Conservation (phyloP, 768 basidiomycete genomes). For the Auriscalpium vulgare region DNA sequence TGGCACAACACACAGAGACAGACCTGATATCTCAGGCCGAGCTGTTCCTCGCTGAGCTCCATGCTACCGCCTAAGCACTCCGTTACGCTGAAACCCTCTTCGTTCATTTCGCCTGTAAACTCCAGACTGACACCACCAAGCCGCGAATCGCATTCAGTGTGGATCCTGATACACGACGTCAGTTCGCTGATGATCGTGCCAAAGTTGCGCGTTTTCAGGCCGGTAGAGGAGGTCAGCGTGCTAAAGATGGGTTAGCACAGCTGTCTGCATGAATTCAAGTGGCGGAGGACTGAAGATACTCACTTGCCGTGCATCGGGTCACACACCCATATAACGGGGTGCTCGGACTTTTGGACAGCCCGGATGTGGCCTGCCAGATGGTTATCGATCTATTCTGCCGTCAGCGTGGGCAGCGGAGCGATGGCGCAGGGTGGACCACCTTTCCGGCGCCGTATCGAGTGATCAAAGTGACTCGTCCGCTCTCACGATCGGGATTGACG, state of each 20-base stretch:
- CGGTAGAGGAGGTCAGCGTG: conserved; percentile 72
- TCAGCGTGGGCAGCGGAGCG: background rate
- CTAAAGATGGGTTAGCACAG: conserved; percentile 28
- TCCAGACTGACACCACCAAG: conserved; percentile 84
- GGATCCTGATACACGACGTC: conserved; percentile 73
- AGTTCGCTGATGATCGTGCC: conserved; percentile 85
- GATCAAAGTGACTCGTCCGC: conserved; percentile 82
- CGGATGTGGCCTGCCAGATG: conserved; percentile 75
- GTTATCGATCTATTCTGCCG: conserved; percentile 50
- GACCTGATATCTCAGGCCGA: conserved; percentile 87
- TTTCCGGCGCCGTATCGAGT: conserved; percentile 89
- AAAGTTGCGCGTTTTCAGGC: conserved; percentile 88
- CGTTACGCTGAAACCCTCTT: conserved; percentile 57
- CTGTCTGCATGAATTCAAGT: too few relatives aligned
- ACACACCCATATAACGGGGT: conserved; percentile 90
- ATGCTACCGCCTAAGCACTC: conserved; percentile 97
- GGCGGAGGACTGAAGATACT: conserved; percentile 21
- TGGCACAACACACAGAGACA: conserved; percentile 8
- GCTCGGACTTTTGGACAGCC: conserved; percentile 70
- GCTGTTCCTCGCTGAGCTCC: conserved; percentile 83
- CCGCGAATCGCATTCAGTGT: conserved; percentile 61
- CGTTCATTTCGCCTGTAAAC: conserved; percentile 86
- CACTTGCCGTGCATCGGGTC: conserved; percentile 99
- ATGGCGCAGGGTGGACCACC: conserved; percentile 28
- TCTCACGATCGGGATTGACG: conserved; percentile 79